These are phyloP conservation scores for Penicillium egyptiacum DNA, from an alignment of 495 filamentous ascomycete genomes.

Conservation along the genomic window DNA sequence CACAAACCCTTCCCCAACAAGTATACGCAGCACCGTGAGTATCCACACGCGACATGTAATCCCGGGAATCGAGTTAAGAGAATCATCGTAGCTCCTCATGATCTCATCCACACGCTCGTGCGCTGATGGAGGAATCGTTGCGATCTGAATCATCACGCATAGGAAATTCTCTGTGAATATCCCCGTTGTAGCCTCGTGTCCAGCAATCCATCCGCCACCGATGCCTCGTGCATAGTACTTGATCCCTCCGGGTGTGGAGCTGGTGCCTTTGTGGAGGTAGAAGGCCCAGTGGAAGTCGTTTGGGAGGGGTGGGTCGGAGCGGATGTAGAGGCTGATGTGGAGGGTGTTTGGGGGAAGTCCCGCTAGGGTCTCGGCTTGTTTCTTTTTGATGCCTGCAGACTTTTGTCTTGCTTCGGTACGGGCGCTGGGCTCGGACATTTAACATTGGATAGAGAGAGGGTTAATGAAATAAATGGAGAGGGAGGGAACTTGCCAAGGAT, in stretches of 20 bases:
- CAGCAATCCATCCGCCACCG: not conserved
- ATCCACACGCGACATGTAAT: slow-evolving; percentile 2
- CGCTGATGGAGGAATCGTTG: not conserved
- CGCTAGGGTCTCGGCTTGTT: not conserved
- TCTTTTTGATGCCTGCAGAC: not conserved
- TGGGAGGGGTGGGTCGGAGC: slow-evolving; percentile 7
- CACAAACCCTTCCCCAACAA: not conserved
- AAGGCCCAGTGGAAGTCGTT: slow-evolving; percentile 8
- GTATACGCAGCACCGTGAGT: not conserved
- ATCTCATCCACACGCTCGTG: not conserved
- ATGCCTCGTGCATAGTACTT: not conserved
- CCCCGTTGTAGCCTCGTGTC: not conserved
- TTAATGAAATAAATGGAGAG: too few relatives aligned
- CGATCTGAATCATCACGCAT: slow-evolving; percentile 1
- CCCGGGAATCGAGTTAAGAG: not conserved
- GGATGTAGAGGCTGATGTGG: slow-evolving; percentile 3
- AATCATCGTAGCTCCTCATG: not conserved
- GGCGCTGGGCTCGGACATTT: not conserved
- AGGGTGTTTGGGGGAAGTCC: not conserved
- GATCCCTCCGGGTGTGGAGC: not conserved
- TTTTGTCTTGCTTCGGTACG: not conserved
- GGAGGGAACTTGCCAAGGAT: too few relatives aligned
- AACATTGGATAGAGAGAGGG: not conserved
- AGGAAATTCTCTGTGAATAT: not conserved
- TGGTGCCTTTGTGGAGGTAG: slow-evolving; percentile 7